Conservation (phyloP, 2,329 filamentous ascomycete genomes). For the Fusarium illudens region DNA sequence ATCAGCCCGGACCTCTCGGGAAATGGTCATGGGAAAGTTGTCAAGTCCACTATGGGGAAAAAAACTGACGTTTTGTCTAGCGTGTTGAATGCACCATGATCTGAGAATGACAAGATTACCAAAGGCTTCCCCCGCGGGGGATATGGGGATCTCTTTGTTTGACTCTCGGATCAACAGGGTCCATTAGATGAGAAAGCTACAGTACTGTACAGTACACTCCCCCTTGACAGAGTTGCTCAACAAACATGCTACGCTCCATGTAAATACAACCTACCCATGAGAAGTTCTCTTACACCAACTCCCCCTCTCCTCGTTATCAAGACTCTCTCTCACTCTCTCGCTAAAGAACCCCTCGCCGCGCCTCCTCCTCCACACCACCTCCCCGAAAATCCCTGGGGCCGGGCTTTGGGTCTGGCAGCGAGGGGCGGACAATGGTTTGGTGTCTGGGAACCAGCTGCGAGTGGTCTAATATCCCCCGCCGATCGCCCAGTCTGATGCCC, state of each 20-base stretch:
- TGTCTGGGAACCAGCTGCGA: conserved; percentile 23
- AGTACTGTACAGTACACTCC: not conserved
- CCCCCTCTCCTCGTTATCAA: conserved; percentile 25
- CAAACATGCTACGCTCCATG: not conserved
- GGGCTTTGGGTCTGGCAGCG: conserved; percentile 3
- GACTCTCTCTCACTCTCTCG: conserved; percentile 23
- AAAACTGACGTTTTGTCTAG: not conserved
- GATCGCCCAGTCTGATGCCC: conserved; percentile 30
- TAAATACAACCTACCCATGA: conserved; percentile 23
- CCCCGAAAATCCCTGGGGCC: conserved; percentile 17
- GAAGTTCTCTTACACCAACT: conserved; percentile 20
- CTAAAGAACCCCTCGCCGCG: conserved; percentile 1
- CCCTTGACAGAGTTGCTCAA: not conserved
- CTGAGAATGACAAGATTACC: conserved; percentile 29
- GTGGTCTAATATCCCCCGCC: conserved; percentile 39
- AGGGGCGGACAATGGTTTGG: conserved; percentile 21
- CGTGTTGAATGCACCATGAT: conserved; percentile 31
- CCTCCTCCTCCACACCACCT: conserved; percentile 24
- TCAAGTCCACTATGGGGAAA: conserved; percentile 1
- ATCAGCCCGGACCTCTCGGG: conserved; percentile 28
- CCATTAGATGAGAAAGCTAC: not conserved
- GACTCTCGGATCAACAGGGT: not conserved
- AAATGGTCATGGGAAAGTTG: conserved; percentile 32
- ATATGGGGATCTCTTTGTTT: not conserved
- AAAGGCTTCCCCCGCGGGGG: conserved; percentile 2